Conservation (phyloP, 805 yeast species). For the Scheffersomyces stipitis region DNA sequence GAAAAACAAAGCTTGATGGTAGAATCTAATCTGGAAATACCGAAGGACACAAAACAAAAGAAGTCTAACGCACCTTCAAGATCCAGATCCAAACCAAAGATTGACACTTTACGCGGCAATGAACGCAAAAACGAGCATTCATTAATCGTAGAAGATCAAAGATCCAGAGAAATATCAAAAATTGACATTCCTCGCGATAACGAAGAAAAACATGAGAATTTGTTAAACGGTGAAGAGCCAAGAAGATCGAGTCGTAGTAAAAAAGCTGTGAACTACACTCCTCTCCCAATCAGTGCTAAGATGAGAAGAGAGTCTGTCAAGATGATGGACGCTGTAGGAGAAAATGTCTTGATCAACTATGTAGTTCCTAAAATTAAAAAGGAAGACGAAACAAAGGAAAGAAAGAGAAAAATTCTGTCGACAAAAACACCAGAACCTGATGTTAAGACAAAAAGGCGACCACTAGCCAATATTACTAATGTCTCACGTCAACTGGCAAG, state of each 20-base stretch:
- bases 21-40: background rate
- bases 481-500: constrained; percentile 1
- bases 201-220: background rate
- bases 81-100: background rate
- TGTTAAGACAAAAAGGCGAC: constrained; percentile 9
- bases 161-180: constrained; percentile 1
- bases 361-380: constrained; percentile 4
- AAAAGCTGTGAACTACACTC: constrained; percentile 61
- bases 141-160: constrained; percentile 19
- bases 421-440: constrained; percentile 1
- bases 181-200: background rate
- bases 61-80: background rate
- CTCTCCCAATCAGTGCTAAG: constrained; percentile 66
- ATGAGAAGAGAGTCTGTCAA: constrained; percentile 65
- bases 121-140: background rate
- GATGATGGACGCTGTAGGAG: constrained; percentile 60
- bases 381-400: constrained; percentile 1
- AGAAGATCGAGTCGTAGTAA: constrained; percentile 51
- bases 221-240: constrained; percentile 4
- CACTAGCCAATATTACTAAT: constrained; percentile 31
- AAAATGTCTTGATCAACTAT: constrained; percentile 20
- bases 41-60: no score
- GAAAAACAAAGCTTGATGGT: background rate
- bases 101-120: background rate
- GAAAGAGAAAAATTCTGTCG: constrained; percentile 5